Conservation (phyloP, 2,329 filamentous ascomycete species). For the Claviceps africana region DNA sequence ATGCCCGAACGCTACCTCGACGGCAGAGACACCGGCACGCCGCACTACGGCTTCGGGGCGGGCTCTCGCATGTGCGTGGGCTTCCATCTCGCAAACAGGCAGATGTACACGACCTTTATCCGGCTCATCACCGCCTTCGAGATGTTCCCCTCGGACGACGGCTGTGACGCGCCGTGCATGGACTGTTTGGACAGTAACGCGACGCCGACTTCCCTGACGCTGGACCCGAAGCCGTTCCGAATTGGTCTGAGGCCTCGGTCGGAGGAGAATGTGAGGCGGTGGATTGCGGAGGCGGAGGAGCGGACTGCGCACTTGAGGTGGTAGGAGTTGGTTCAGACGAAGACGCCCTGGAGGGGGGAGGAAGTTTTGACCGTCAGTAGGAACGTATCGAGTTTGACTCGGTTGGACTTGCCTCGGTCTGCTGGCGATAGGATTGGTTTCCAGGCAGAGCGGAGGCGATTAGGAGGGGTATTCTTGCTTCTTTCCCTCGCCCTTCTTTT, state of each 20-base stretch:
- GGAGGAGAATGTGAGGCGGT: slow-evolving; percentile 28
- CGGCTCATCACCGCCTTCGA: slow-evolving; percentile 45
- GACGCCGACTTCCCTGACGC: slow-evolving; percentile 43
- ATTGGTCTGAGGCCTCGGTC: slow-evolving; percentile 38
- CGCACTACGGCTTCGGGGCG: slow-evolving; percentile 49
- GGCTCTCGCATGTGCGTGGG: slow-evolving; percentile 51
- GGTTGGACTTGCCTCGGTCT: too few relatives aligned
- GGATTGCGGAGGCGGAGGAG: slow-evolving; percentile 39
- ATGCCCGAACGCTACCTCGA: slow-evolving; percentile 57
- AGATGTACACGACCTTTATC: slow-evolving; percentile 46
- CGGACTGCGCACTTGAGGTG: slow-evolving; percentile 27
- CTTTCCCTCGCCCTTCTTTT: too few relatives aligned
- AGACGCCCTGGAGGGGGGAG: too few relatives aligned
- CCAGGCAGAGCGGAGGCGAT: too few relatives aligned
- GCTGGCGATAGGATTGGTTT: too few relatives aligned
- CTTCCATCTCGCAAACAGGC: slow-evolving; percentile 47
- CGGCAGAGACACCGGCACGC: slow-evolving; percentile 39
- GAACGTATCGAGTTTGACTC: too few relatives aligned
- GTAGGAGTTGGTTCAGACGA: background rate
- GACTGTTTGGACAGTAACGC: slow-evolving; percentile 43
- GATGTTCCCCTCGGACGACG: slow-evolving; percentile 33
- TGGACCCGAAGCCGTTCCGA: slow-evolving; percentile 50
- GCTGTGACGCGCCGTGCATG: slow-evolving; percentile 35
- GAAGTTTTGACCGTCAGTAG: too few relatives aligned
- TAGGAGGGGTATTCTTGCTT: too few relatives aligned